These are phyloP conservation scores for Trichophaea hybrida DNA, from an alignment of 2,329 filamentous ascomycete genomes.

Conservation along the genomic window DNA sequence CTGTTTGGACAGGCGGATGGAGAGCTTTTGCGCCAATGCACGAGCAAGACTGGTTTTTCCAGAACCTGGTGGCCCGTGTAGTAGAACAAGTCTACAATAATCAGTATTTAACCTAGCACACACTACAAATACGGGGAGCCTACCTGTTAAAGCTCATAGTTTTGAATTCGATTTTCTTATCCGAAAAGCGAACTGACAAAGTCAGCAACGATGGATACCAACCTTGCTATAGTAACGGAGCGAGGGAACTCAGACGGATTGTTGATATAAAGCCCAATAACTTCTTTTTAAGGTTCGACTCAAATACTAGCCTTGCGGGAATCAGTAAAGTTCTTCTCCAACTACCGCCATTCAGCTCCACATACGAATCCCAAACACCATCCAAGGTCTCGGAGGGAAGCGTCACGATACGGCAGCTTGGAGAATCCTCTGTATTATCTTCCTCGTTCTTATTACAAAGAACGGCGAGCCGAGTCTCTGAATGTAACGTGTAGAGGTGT, in stretches of 20 bases:
- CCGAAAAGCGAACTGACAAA: constrained; percentile 23
- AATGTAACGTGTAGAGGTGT: constrained; percentile 19
- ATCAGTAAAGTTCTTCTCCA: background rate
- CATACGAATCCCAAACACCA: constrained; percentile 21
- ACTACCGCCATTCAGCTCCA: background rate
- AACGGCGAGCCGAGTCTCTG: background rate
- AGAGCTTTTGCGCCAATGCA: constrained; percentile 27
- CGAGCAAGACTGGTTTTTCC: constrained; percentile 25
- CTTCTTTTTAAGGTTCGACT: constrained; percentile 25
- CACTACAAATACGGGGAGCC: too few species aligned
- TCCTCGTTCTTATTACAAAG: constrained; percentile 4
- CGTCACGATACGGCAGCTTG: background rate
- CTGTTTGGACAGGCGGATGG: constrained; percentile 24
- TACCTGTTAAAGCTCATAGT: constrained; percentile 23
- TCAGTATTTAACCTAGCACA: too few species aligned
- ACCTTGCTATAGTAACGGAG: background rate
- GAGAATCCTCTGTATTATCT: background rate
- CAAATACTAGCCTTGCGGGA: constrained; percentile 21
- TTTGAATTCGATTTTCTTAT: constrained; percentile 23
- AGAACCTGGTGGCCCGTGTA: constrained; percentile 25
- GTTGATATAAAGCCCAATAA: constrained; percentile 25
- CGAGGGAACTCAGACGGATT: constrained; percentile 17
- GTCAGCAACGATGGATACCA: constrained; percentile 1
- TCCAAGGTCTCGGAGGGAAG: constrained; percentile 16
- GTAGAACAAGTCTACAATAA: constrained; percentile 19